Percentiles rank a stretch among this genome's conserved stretches.
Evolutionary conservation across 768 basidiomycete species (phyloP).

Genomic region (Lactifluus pinguis): DNA sequence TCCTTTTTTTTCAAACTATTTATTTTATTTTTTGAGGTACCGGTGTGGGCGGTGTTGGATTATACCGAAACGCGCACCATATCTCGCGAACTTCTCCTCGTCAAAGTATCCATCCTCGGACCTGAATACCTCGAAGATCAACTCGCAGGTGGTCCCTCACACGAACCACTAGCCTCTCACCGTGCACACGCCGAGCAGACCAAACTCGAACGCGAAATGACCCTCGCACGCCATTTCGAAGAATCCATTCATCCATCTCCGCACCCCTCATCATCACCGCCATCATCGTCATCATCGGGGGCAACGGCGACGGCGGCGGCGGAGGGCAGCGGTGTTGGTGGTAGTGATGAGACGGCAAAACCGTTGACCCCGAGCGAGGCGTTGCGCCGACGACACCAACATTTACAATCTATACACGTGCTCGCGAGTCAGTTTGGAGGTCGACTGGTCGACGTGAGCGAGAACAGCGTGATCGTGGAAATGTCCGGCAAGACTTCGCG

Average conservation of each 20-base stretch:
- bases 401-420: slow-evolving; percentile 78
- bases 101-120: slow-evolving; percentile 94
- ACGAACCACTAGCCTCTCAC: slow-evolving; percentile 48
- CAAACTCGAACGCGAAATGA: slow-evolving; percentile 63
- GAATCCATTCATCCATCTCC: slow-evolving; percentile 28
- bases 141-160: slow-evolving; percentile 74
- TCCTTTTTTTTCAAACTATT: background rate
- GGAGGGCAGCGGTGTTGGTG: background rate
- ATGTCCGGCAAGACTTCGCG: slow-evolving; percentile 85
- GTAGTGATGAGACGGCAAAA: slow-evolving; percentile 13
- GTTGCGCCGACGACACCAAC: slow-evolving; percentile 80
- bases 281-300: background rate
- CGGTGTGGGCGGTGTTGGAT: slow-evolving; percentile 98
- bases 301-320: background rate
- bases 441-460: slow-evolving; percentile 88
- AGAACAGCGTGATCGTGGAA: slow-evolving; percentile 92
- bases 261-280: slow-evolving; percentile 20
- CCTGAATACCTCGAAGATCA: slow-evolving; percentile 95
- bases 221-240: slow-evolving; percentile 74
- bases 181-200: slow-evolving; percentile 25
- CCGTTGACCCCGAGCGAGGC: slow-evolving; percentile 62
- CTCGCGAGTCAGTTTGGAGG: slow-evolving; percentile 87
- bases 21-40: slow-evolving; percentile 68
- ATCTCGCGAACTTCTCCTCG: slow-evolving; percentile 87
- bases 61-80: slow-evolving; percentile 91